Percentiles rank a stretch among this genome's conserved stretches.
phyloP scores from a whole-genome alignment of 148 eudicot genomes.

The Diospyros kaki region DNA sequence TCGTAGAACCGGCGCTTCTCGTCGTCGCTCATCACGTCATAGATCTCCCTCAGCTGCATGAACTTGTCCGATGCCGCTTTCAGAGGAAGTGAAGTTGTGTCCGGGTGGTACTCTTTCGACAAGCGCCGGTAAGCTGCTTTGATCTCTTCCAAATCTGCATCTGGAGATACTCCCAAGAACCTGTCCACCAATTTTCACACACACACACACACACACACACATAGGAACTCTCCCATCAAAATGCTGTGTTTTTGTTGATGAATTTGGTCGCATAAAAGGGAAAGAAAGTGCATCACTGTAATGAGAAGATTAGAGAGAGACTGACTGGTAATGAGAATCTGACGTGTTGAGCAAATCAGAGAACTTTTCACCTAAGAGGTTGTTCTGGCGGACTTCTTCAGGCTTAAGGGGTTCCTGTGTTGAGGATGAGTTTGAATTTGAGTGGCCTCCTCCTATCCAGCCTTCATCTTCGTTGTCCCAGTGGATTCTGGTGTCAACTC shows the following conservation, averaged over 20 bases:
- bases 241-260: too few relatives aligned
- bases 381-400: conserved; percentile 38
- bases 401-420: too few relatives aligned
- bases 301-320: background rate
- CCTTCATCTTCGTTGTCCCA: conserved; percentile 90
- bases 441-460: conserved; percentile 61
- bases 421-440: background rate
- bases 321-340: conserved; percentile 83
- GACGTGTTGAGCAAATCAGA: conserved; percentile 65
- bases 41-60: conserved; percentile 74
- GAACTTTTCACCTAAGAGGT: conserved; percentile 49
- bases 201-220: too few relatives aligned
- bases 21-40: conserved; percentile 50
- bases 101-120: conserved; percentile 86
- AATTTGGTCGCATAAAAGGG: too few relatives aligned
- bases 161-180: conserved; percentile 67
- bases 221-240: too few relatives aligned
- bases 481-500: conserved; percentile 77
- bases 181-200: conserved; percentile 17
- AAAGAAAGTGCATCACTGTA: background rate
- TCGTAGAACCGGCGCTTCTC: conserved; percentile 72
- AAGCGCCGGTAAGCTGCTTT: conserved; percentile 69
- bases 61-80: conserved; percentile 78
- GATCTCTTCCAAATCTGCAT: conserved; percentile 79
- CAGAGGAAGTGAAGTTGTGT: conserved; percentile 74